Evolutionary conservation across 2,329 filamentous ascomycete genomes (phyloP).

Genomic region (Ophiocordyceps sinensis): DNA sequence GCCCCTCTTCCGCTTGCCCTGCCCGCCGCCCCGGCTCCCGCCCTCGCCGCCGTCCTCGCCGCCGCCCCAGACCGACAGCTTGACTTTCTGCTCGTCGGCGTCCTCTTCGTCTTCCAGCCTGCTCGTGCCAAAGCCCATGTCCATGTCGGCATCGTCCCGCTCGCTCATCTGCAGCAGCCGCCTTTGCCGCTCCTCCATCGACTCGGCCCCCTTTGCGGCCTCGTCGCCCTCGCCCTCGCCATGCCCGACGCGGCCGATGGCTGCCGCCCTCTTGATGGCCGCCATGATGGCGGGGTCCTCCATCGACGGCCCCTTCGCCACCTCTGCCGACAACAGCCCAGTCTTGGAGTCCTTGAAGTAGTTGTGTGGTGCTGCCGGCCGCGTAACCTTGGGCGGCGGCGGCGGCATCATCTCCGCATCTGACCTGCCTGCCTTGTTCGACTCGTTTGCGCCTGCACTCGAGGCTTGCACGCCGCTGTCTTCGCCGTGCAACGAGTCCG

Average conservation of each 20-base stretch:
- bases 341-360: constrained; percentile 49
- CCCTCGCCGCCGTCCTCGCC: constrained; percentile 35
- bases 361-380: constrained; percentile 30
- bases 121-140: constrained; percentile 85
- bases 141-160: constrained; percentile 79
- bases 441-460: constrained; percentile 5
- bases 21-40: constrained; percentile 25
- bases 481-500: constrained; percentile 20
- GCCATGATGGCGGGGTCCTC: constrained; percentile 68
- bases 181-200: constrained; percentile 53
- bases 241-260: constrained; percentile 35
- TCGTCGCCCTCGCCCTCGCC: constrained; percentile 21
- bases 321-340: constrained; percentile 36
- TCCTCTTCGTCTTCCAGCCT: constrained; percentile 82
- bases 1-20: constrained; percentile 52
- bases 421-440: constrained; percentile 1
- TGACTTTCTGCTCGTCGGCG: constrained; percentile 51
- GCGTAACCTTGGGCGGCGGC: constrained; percentile 27
- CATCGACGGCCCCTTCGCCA: constrained; percentile 38
- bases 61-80: constrained; percentile 51
- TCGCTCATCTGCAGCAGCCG: constrained; percentile 61
- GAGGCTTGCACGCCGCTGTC: constrained; percentile 9
- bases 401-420: constrained; percentile 25
- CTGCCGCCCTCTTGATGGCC: constrained; percentile 71
- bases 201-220: constrained; percentile 29